Percentiles rank a stretch among this genome's conserved stretches.
phyloP scores from a whole-genome alignment of 2,329 filamentous ascomycete genomes.

The Lizonia empirigonia region DNA sequence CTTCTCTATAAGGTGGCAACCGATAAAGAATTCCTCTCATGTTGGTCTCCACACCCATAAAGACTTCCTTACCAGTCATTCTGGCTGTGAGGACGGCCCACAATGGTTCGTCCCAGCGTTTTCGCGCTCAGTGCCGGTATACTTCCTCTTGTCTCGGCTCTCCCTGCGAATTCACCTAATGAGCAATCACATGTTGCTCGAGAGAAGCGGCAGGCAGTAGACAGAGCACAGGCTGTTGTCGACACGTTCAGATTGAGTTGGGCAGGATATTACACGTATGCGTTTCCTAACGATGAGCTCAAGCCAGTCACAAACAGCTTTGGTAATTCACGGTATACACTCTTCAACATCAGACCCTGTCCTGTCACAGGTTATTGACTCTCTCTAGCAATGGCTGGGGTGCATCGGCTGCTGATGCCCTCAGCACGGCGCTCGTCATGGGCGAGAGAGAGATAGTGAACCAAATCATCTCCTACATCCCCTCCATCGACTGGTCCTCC shows the following conservation, averaged over 20 bases:
- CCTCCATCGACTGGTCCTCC: constrained; percentile 71
- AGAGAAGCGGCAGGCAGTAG: constrained; percentile 16
- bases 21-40: constrained; percentile 5
- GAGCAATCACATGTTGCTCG: constrained; percentile 7
- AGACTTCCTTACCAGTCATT: not conserved
- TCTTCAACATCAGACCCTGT: not conserved
- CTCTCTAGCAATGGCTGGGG: constrained; percentile 78
- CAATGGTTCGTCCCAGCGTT: constrained; percentile 8
- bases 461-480: constrained; percentile 73
- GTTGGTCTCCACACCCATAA: not conserved
- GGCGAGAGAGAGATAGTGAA: constrained; percentile 68
- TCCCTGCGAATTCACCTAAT: constrained; percentile 20
- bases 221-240: constrained; percentile 43
- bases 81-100: constrained; percentile 2
- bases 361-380: not conserved
- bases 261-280: constrained; percentile 68
- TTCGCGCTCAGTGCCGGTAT: constrained; percentile 17
- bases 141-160: constrained; percentile 15
- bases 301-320: constrained; percentile 68
- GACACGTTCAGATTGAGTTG: constrained; percentile 44
- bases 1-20: constrained; percentile 5
- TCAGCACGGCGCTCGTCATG: constrained; percentile 82
- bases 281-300: constrained; percentile 79
- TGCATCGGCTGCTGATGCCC: constrained; percentile 78
- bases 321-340: constrained; percentile 69